Base-by-base conservation (phyloP, 2,329 filamentous ascomycete species). In the Diaporthe humulicola region DNA sequence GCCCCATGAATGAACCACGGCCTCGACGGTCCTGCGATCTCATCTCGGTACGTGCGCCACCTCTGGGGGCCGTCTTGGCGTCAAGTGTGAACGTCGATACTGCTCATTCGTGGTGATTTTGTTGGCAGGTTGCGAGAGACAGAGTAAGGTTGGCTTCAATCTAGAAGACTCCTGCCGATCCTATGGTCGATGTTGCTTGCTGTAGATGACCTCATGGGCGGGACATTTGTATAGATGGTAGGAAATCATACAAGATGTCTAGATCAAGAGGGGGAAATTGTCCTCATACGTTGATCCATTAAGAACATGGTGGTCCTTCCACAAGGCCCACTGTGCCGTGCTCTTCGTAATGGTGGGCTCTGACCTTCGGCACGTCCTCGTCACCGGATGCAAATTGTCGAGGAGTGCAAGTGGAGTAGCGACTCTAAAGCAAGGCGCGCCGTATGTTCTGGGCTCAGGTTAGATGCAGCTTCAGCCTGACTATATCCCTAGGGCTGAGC, bases 331-430 rank as follows among this genome's bases (percentile, higher is more conserved):
- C 64, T n/a, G 15, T 36, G 50, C n/a, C 45, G n/a, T 36, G 61
- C 42, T 66, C 28, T 48, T 66, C 42, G 42, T 50, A 66, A 66
- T 48, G 42, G 30, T 67, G 61, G 61, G 50, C 28, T 66, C 25
- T 36, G 45, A n/a, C 42, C 28, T 33, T 12, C 17, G 45, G 61
- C 42, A 28, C 61, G 61, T 67, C 30, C 61, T 67, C 64, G 45
- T 67, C 40, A 52, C 45, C 14, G 7, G 22, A 25, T 52, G n/a
- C 64, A 67, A 67, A 67, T 67, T 67, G 64, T 38, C 64, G 64
- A 67, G 64, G 64, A 67, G 30, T 52, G 64, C 3, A 52, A 52
- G 64, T 67, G 64, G 64, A 38, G 64, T 38, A 45, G 25, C 45
- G 30, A 52, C 45, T 50, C 28, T 19, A 22, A 12, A 38, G 45